These are phyloP conservation scores for Parmelia sp. DNA, from an alignment of 495 filamentous ascomycete species.

Conservation along the genomic window DNA sequence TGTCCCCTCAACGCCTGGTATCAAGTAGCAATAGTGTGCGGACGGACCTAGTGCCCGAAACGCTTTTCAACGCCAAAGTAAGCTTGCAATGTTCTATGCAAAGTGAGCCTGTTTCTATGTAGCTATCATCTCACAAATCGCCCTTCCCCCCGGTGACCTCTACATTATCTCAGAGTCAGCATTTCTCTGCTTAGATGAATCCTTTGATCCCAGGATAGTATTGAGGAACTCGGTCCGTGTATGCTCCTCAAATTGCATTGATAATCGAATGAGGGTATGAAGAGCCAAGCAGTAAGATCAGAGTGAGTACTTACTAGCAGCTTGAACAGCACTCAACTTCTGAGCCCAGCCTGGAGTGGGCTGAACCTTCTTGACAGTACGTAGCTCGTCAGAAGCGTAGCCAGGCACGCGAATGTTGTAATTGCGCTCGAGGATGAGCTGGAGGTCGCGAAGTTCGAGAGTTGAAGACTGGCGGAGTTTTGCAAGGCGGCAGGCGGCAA, in stretches of 20 bases:
- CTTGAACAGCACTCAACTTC: slow-evolving; percentile 94
- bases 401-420: slow-evolving; percentile 98
- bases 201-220: too few species aligned
- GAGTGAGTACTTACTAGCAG: slow-evolving; percentile 47
- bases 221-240: too few species aligned
- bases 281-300: too few species aligned
- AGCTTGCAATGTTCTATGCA: neutral
- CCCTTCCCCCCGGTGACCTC: slow-evolving; percentile 48
- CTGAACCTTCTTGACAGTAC: slow-evolving; percentile 86
- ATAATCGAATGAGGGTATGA: too few species aligned
- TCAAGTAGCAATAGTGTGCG: slow-evolving; percentile 9
- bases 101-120: neutral
- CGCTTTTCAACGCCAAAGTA: neutral
- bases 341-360: slow-evolving; percentile 81
- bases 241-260: too few species aligned
- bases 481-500: slow-evolving; percentile 78
- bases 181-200: too few species aligned
- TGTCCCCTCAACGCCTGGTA: slow-evolving; percentile 12
- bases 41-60: neutral
- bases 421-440: slow-evolving; percentile 89
- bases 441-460: slow-evolving; percentile 88
- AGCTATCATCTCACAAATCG: slow-evolving; percentile 19
- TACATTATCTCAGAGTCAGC: too few species aligned
- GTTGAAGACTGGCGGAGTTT: slow-evolving; percentile 84
- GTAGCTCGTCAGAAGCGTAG: slow-evolving; percentile 86